These are phyloP conservation scores for Corchorus capsularis DNA, from an alignment of 345 rosid species.

Conservation along the genomic window DNA sequence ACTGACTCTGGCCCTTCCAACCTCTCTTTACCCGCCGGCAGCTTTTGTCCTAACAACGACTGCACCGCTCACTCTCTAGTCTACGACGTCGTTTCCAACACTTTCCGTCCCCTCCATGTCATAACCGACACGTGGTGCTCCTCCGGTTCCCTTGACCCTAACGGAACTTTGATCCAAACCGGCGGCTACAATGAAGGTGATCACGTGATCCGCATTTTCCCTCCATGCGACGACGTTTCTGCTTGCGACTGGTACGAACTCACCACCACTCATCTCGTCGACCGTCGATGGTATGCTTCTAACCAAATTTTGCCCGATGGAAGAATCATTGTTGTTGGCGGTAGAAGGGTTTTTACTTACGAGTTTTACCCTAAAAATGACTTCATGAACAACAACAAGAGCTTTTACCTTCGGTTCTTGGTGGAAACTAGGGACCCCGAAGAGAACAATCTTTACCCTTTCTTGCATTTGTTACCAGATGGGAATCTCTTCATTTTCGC, in stretches of 20 bases:
- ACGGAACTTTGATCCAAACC: slow-evolving; percentile 72
- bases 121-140: slow-evolving; percentile 86
- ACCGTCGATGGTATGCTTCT: slow-evolving; percentile 78
- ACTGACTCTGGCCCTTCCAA: slow-evolving; percentile 77
- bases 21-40: slow-evolving; percentile 52
- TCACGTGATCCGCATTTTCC: slow-evolving; percentile 49
- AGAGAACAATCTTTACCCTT: slow-evolving; percentile 88
- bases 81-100: slow-evolving; percentile 60
- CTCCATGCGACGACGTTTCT: slow-evolving; percentile 43
- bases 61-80: slow-evolving; percentile 79
- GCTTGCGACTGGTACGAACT: slow-evolving; percentile 73
- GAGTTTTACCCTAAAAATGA: slow-evolving; percentile 62
- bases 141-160: slow-evolving; percentile 65
- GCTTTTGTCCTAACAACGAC: slow-evolving; percentile 55
- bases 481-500: slow-evolving; percentile 84
- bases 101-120: slow-evolving; percentile 60
- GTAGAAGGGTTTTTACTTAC: slow-evolving; percentile 61
- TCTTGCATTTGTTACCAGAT: slow-evolving; percentile 69
- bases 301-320: slow-evolving; percentile 85
- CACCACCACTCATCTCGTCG: slow-evolving; percentile 27
- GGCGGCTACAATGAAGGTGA: slow-evolving; percentile 76
- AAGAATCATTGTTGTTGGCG: slow-evolving; percentile 68
- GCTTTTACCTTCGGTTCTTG: slow-evolving; percentile 57
- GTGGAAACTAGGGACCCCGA: slow-evolving; percentile 60
- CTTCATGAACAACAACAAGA: slow-evolving; percentile 18